Evolutionary conservation across 495 filamentous ascomycete species (phyloP).

Genomic region (Neurospora tetraspora): DNA sequence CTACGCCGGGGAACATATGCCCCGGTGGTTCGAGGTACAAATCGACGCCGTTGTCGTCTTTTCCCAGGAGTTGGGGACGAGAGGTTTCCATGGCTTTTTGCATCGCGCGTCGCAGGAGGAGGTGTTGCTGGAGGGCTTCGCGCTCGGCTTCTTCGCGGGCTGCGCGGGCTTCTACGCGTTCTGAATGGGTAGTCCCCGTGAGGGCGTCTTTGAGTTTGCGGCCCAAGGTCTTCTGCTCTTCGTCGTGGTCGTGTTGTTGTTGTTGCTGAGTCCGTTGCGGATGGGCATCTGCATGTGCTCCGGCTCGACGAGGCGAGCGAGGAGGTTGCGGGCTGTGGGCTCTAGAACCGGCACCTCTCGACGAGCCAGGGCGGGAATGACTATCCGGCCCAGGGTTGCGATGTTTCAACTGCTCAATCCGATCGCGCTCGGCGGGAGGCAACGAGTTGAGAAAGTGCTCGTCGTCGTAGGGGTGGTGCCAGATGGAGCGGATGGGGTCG

Average conservation of each 20-base stretch:
- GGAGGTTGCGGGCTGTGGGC: background rate
- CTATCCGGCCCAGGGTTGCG: background rate
- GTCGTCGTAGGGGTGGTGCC: slow-evolving; percentile 25
- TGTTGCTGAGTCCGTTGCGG: background rate
- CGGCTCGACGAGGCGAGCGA: background rate
- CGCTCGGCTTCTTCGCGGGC: slow-evolving; percentile 7
- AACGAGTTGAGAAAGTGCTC: slow-evolving; percentile 11
- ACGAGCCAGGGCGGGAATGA: background rate
- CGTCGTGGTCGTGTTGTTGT: background rate
- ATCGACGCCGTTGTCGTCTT: slow-evolving; percentile 10
- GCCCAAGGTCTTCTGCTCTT: background rate
- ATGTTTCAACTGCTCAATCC: background rate
- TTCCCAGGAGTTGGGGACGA: slow-evolving; percentile 9
- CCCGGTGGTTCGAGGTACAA: slow-evolving; percentile 19
- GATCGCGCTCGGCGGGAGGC: slow-evolving; percentile 1
- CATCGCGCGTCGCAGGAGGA: slow-evolving; percentile 12
- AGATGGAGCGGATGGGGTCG: slow-evolving; percentile 19
- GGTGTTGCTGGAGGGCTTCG: slow-evolving; percentile 18
- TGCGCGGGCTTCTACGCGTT: slow-evolving; percentile 9
- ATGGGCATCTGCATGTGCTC: too few relatives aligned
- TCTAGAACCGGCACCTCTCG: too few relatives aligned
- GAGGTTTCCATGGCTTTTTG: slow-evolving; percentile 10
- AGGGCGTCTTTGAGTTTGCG: slow-evolving; percentile 18
- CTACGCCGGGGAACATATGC: slow-evolving; percentile 13
- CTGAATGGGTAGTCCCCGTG: slow-evolving; percentile 16